Evolutionary conservation across 2,329 filamentous ascomycete species (phyloP).

Genomic region (Tetracladium maxilliforme): DNA sequence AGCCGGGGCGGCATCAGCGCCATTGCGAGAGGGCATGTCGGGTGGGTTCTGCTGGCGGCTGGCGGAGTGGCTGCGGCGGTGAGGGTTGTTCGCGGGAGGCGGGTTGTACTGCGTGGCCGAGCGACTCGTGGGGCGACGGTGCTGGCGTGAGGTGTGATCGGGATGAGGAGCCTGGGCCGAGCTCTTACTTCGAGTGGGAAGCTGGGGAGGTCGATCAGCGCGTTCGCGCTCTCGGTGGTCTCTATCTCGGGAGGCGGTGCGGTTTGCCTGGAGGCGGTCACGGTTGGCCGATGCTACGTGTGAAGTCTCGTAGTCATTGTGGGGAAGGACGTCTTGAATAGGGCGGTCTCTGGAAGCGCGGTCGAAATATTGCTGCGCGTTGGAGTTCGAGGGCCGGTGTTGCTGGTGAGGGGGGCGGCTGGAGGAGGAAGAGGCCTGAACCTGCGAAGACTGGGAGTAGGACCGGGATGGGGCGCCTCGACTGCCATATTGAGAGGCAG

Average conservation of each 20-base stretch:
- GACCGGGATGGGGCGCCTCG: too few species aligned
- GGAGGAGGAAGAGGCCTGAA: too few species aligned
- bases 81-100: conserved; percentile 25
- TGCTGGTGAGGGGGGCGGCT: too few species aligned
- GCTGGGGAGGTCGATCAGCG: not conserved
- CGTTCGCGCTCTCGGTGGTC: conserved; percentile 1
- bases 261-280: not conserved
- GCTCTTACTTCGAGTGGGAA: conserved; percentile 4
- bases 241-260: not conserved
- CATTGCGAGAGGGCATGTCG: conserved; percentile 46
- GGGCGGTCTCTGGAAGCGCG: too few species aligned
- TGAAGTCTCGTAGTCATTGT: conserved; percentile 61
- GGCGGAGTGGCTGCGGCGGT: conserved; percentile 33
- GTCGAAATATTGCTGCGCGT: too few species aligned
- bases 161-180: conserved; percentile 10
- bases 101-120: conserved; percentile 28
- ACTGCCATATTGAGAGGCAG: too few species aligned
- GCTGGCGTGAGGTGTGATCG: conserved; percentile 13
- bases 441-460: too few species aligned
- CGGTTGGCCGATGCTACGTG: conserved; percentile 51
- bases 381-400: too few species aligned
- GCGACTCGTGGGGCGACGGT: conserved; percentile 11
- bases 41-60: too few species aligned
- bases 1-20: conserved; percentile 38
- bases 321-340: conserved; percentile 28